Evolutionary conservation across 1,139 yeast genomes (phyloP).

Genomic region (Kodamaea derodonti): DNA sequence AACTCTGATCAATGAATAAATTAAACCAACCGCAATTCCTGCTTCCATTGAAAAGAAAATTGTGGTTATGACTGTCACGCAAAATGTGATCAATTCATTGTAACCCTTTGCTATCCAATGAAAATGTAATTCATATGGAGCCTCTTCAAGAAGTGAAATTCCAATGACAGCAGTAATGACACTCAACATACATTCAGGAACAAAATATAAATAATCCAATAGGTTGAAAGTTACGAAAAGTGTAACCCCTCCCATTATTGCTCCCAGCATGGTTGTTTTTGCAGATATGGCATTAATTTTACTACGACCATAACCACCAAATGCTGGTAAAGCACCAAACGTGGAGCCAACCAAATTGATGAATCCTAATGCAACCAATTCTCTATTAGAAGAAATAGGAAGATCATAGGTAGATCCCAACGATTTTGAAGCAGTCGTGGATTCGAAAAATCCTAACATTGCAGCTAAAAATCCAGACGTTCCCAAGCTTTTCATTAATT

Average conservation of each 20-base stretch:
- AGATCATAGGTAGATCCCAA: constrained; percentile 62
- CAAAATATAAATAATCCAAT: constrained; percentile 61
- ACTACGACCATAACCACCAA: constrained; percentile 95
- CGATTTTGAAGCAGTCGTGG: constrained; percentile 88
- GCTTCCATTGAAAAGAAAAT: constrained; percentile 81
- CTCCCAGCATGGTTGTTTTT: constrained; percentile 78
- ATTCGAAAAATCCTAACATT: constrained; percentile 86
- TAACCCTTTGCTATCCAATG: constrained; percentile 74
- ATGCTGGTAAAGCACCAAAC: constrained; percentile 84
- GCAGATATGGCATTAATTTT: constrained; percentile 87
- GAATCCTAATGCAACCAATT: constrained; percentile 76
- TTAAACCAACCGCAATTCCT: constrained; percentile 84
- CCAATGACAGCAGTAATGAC: constrained; percentile 84
- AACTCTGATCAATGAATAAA: constrained; percentile 74
- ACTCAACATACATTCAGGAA: constrained; percentile 80
- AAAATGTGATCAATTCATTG: constrained; percentile 71
- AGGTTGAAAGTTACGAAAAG: constrained; percentile 60
- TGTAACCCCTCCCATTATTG: constrained; percentile 73
- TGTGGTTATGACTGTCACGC: constrained; percentile 68
- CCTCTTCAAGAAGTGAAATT: constrained; percentile 73
- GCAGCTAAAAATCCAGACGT: constrained; percentile 73
- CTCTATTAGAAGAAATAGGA: constrained; percentile 72
- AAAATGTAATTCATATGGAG: constrained; percentile 74
- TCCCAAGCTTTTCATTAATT: constrained; percentile 40
- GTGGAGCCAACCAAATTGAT: constrained; percentile 64